Conservation (phyloP, 495 filamentous ascomycete genomes). For the Daldinia decipiens region DNA sequence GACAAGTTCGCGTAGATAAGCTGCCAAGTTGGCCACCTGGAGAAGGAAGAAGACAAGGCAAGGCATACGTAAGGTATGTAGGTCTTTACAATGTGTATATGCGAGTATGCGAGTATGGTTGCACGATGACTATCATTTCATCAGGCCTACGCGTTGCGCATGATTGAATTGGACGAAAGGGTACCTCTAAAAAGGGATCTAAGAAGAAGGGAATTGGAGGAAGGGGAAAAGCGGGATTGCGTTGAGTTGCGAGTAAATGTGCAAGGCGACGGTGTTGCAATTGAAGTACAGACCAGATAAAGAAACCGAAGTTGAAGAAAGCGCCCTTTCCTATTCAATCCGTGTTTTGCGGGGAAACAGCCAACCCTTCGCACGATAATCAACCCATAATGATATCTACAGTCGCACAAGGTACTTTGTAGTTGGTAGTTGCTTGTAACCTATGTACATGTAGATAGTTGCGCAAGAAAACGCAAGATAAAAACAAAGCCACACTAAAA, state of each 20-base stretch:
- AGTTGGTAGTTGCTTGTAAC: too few relatives aligned
- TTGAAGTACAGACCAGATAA: conserved; percentile 5
- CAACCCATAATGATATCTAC: conserved; percentile 41
- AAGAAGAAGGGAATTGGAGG: background rate
- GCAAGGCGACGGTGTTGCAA: conserved; percentile 31
- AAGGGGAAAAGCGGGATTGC: conserved; percentile 25
- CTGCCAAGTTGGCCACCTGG: conserved; percentile 25
- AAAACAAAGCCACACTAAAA: background rate
- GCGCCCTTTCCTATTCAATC: conserved; percentile 18
- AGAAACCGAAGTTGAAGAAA: conserved; percentile 10
- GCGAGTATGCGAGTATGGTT: conserved; percentile 38
- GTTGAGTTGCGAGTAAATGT: conserved; percentile 10
- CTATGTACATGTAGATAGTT: too few relatives aligned
- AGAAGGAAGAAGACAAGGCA: conserved; percentile 24
- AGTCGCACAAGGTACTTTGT: conserved; percentile 19
- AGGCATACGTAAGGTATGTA: conserved; percentile 40
- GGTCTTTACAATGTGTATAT: conserved; percentile 29
- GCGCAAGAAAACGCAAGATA: conserved; percentile 1
- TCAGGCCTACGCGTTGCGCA: conserved; percentile 33
- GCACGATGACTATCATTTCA: conserved; percentile 37
- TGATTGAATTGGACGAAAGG: conserved; percentile 7
- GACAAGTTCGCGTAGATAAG: conserved; percentile 23
- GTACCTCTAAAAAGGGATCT: conserved; percentile 1
- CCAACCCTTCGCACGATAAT: conserved; percentile 41
- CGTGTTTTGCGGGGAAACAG: conserved; percentile 41